These are phyloP conservation scores for Claviceps africana DNA, from an alignment of 2,329 filamentous ascomycete genomes.

Conservation along the genomic window DNA sequence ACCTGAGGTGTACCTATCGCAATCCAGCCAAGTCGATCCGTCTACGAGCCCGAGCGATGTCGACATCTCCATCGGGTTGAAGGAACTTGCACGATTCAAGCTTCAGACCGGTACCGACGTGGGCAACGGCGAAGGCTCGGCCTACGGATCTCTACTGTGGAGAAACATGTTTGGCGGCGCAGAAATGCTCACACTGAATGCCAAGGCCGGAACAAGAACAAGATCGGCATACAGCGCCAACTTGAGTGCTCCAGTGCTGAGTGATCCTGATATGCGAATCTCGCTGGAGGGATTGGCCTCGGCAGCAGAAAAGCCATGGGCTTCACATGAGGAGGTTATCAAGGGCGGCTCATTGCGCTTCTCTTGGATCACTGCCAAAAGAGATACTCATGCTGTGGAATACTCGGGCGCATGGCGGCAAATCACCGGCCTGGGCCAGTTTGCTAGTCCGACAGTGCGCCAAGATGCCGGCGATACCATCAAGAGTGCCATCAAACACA, in stretches of 20 bases:
- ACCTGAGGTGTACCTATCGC: constrained; percentile 70
- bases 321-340: constrained; percentile 81
- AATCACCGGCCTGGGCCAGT: constrained; percentile 60
- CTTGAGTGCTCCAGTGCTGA: constrained; percentile 69
- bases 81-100: constrained; percentile 69
- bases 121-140: constrained; percentile 85
- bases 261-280: constrained; percentile 68
- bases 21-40: constrained; percentile 53
- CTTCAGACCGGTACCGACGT: constrained; percentile 92
- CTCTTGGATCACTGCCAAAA: constrained; percentile 52
- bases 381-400: constrained; percentile 61
- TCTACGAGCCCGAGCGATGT: constrained; percentile 62
- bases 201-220: constrained; percentile 78
- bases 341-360: constrained; percentile 66
- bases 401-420: constrained; percentile 82
- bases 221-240: constrained; percentile 80
- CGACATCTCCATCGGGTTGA: constrained; percentile 69
- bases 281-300: constrained; percentile 72
- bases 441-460: constrained; percentile 69
- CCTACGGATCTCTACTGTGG: constrained; percentile 74
- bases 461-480: constrained; percentile 79
- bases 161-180: constrained; percentile 92
- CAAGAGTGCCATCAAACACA: constrained; percentile 76
- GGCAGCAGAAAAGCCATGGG: constrained; percentile 79
- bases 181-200: constrained; percentile 76